phyloP scores from a whole-genome alignment of 2,329 filamentous ascomycete genomes.

The Bimuria novae-zelandiae region DNA sequence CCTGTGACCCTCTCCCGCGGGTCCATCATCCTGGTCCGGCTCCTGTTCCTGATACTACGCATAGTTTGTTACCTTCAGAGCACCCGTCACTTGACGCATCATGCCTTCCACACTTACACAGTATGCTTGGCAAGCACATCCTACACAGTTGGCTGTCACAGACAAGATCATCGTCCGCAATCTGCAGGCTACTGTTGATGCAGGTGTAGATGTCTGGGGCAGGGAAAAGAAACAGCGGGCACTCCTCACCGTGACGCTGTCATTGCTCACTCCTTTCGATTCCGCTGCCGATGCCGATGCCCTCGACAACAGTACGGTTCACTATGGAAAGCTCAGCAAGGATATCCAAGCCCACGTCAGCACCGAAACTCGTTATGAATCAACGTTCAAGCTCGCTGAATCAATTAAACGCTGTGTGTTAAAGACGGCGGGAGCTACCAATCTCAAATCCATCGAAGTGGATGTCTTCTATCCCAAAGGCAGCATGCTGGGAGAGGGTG shows the following conservation, averaged over 20 bases:
- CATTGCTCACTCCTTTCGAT: slow-evolving; percentile 60
- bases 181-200: slow-evolving; percentile 61
- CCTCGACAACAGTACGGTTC: slow-evolving; percentile 71
- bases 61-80: too few relatives aligned
- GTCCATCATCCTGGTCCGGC: neutral
- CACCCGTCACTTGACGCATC: too few relatives aligned
- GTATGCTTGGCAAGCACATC: slow-evolving; percentile 23
- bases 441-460: slow-evolving; percentile 53
- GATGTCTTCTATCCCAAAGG: slow-evolving; percentile 68
- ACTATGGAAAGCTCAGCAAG: slow-evolving; percentile 75
- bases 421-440: slow-evolving; percentile 28
- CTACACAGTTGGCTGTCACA: slow-evolving; percentile 19
- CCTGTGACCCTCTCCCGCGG: neutral
- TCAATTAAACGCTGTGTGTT: slow-evolving; percentile 4
- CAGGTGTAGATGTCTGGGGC: slow-evolving; percentile 72
- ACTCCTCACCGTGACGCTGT: slow-evolving; percentile 63
- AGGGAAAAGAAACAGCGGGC: slow-evolving; percentile 66
- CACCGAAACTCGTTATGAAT: too few relatives aligned
- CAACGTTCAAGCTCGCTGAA: too few relatives aligned
- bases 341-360: slow-evolving; percentile 58
- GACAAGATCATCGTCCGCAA: slow-evolving; percentile 64
- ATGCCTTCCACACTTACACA: neutral
- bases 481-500: slow-evolving; percentile 66
- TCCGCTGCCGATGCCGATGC: slow-evolving; percentile 63
- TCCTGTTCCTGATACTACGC: too few relatives aligned